Evolutionary conservation across 202 grass and related monocot genomes (phyloP).

Genomic region (Brachypodium distachyon): DNA sequence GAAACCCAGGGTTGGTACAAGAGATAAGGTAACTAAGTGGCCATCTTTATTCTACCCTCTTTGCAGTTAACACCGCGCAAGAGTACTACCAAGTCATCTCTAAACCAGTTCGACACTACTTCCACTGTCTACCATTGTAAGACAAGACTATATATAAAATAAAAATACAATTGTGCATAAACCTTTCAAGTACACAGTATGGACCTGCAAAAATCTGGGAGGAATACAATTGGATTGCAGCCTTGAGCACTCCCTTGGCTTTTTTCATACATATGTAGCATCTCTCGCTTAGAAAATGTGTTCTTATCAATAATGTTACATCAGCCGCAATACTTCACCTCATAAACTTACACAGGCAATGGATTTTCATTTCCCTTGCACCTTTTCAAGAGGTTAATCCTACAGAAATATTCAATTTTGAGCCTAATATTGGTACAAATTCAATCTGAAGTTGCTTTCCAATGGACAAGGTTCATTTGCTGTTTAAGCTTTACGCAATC

Average conservation of each 20-base stretch:
- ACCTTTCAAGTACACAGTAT: conserved; percentile 8
- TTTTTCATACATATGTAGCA: no score
- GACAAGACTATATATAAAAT: neutral
- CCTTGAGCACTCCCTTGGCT: no score
- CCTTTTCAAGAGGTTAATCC: neutral
- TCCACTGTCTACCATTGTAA: neutral
- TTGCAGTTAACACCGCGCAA: neutral
- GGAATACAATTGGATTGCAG: neutral
- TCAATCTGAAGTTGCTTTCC: neutral
- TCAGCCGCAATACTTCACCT: neutral
- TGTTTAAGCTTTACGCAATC: neutral
- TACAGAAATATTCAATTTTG: neutral
- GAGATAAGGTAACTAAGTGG: neutral
- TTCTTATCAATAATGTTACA: conserved; percentile 8
- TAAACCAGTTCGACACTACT: neutral
- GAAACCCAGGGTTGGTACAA: neutral
- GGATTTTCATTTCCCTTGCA: neutral
- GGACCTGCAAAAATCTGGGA: neutral
- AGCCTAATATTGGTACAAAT: neutral
- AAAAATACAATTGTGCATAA: neutral
- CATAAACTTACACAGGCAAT: conserved; percentile 2
- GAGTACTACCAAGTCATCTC: neutral
- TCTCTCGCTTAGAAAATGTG: neutral
- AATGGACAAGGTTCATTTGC: neutral
- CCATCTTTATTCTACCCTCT: neutral